Conservation (phyloP, 2,329 filamentous ascomycete genomes). For the Xylaria polymorpha region DNA sequence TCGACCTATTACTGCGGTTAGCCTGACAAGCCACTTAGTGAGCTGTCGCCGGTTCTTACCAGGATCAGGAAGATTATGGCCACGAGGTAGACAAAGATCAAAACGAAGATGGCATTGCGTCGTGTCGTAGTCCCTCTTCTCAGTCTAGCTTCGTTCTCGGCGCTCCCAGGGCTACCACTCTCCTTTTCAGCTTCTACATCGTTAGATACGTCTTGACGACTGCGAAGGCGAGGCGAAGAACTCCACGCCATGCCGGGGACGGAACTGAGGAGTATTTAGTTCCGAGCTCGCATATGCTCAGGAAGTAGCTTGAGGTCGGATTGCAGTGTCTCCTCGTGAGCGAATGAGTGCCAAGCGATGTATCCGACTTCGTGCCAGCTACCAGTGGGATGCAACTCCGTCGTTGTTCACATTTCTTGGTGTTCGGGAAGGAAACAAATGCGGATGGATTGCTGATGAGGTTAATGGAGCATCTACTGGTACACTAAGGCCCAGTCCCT, state of each 20-base stretch:
- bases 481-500: constrained; percentile 10
- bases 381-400: not conserved
- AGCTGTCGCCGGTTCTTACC: constrained; percentile 57
- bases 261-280: not conserved
- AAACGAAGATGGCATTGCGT: constrained; percentile 70
- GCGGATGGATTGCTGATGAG: not conserved
- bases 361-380: constrained; percentile 3
- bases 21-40: not conserved
- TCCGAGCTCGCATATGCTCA: not conserved
- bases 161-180: constrained; percentile 29
- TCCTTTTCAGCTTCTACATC: constrained; percentile 40
- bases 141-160: constrained; percentile 48
- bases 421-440: constrained; percentile 6
- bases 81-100: constrained; percentile 77
- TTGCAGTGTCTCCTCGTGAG: not conserved
- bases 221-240: constrained; percentile 44
- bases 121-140: constrained; percentile 65
- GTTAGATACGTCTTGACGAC: constrained; percentile 38
- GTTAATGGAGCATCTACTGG: not conserved
- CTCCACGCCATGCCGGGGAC: constrained; percentile 24
- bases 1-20: constrained; percentile 58
- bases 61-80: constrained; percentile 77
- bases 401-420: constrained; percentile 7
- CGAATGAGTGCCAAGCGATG: not conserved
- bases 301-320: not conserved